These are phyloP conservation scores for Coprinopsis marcescibilis DNA, from an alignment of 768 basidiomycete genomes.

Conservation along the genomic window DNA sequence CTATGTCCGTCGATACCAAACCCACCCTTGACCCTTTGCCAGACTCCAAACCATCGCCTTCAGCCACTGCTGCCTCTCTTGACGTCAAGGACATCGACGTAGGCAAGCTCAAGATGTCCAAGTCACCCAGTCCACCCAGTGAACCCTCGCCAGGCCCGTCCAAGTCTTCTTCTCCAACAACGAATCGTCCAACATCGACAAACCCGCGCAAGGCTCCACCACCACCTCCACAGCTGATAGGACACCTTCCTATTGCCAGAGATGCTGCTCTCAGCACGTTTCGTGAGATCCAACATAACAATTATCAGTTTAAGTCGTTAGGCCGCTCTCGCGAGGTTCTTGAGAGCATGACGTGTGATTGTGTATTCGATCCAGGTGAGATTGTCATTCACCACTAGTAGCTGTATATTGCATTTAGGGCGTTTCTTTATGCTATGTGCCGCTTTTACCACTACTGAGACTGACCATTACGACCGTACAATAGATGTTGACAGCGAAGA, in stretches of 20 bases:
- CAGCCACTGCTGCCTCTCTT: background rate
- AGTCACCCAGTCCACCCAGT: slow-evolving; percentile 29
- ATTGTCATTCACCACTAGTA: slow-evolving; percentile 21
- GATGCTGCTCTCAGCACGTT: slow-evolving; percentile 69
- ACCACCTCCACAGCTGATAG: slow-evolving; percentile 61
- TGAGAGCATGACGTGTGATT: slow-evolving; percentile 97
- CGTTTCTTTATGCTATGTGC: background rate
- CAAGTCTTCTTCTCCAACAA: slow-evolving; percentile 31
- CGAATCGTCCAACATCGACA: slow-evolving; percentile 35
- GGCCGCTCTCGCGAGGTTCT: slow-evolving; percentile 84
- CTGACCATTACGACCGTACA: slow-evolving; percentile 18
- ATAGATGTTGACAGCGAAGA: slow-evolving; percentile 56
- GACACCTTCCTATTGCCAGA: slow-evolving; percentile 73
- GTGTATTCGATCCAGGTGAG: slow-evolving; percentile 77
- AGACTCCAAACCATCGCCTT: slow-evolving; percentile 17
- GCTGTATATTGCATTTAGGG: background rate
- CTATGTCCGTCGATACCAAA: slow-evolving; percentile 29
- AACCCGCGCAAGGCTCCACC: slow-evolving; percentile 20
- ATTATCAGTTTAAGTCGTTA: slow-evolving; percentile 81
- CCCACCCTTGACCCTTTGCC: slow-evolving; percentile 22
- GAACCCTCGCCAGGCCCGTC: slow-evolving; percentile 15
- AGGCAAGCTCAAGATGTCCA: slow-evolving; percentile 29
- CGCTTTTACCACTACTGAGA: background rate
- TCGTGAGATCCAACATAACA: slow-evolving; percentile 65
- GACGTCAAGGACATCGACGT: slow-evolving; percentile 18